Evolutionary conservation across 768 basidiomycete genomes (phyloP), one percentile per base, ranked within the genome.

Genomic region (Clavulina sp.): DNA sequence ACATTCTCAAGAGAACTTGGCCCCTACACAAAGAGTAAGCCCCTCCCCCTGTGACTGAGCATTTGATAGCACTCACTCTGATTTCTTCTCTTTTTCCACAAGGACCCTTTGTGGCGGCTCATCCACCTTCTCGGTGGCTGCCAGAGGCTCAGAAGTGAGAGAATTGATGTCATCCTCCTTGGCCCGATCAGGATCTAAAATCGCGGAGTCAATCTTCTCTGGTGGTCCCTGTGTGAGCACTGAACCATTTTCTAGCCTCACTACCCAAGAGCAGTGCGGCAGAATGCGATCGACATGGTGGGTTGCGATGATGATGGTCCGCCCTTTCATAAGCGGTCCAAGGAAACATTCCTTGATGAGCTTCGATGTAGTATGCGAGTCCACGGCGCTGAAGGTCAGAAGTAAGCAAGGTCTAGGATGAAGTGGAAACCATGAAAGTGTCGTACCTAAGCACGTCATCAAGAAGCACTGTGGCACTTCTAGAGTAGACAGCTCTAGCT

Each of bases 401-500:
- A 52, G n/a, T 52, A 53, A 24, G 3, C 23, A 36, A 40, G 47
- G 46, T 53, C 33, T 30, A 7, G 3, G n/a, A n/a, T 9, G 26
- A 9, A 30, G 48, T 34, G 32, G 16, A 58, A 34, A 4, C 51
- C 50, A 4, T 52, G 48, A 64, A 13, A 46, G 77, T 59, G 59
- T 80, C 77, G 80, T 26, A 48, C 19, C 52, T 52, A 29, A 71
- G 63, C 5, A 69, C 69, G 52, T 72, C 70, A 52, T 72, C 70
- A 6, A 72, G 62, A 5, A 72, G 61, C 53, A 69, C 69, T 36
- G 70, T 59, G 49, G 9, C n/a, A 50, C 55, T 29, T 34, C n/a
- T 32, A 46, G 84, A 82, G 61, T 92, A 91, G 52, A 87, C 69
- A 0, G 84, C 83, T 33, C 86, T 69, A 2, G 88, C 88, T n/a